These are phyloP conservation scores for Ceriops zippeliana DNA, from an alignment of 345 rosid genomes.

Conservation along the genomic window DNA sequence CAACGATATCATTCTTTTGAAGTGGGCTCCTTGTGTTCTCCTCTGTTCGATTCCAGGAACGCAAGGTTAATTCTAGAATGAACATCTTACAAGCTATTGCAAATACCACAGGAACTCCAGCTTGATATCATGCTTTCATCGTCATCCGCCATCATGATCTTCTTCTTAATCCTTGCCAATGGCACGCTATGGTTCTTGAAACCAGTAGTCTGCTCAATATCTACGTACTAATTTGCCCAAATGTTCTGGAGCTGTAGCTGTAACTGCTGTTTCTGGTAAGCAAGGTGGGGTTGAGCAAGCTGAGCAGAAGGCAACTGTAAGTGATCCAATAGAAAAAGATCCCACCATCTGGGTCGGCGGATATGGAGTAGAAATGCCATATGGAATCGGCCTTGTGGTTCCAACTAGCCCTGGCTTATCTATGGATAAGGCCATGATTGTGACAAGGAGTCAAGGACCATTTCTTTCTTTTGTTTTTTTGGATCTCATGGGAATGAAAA, in stretches of 20 bases:
- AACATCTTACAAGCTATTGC: slow-evolving; percentile 45
- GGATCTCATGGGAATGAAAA: too few species aligned
- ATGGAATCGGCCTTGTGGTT: slow-evolving; percentile 24
- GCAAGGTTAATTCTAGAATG: slow-evolving; percentile 34
- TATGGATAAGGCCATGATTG: slow-evolving; percentile 4
- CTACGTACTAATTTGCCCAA: slow-evolving; percentile 30
- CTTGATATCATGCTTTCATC: slow-evolving; percentile 42
- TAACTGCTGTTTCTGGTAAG: slow-evolving; percentile 27
- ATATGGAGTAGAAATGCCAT: slow-evolving; percentile 21
- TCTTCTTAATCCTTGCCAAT: slow-evolving; percentile 40
- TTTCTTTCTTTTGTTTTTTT: too few species aligned
- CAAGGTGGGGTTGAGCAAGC: slow-evolving; percentile 39
- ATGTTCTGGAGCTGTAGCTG: slow-evolving; percentile 14
- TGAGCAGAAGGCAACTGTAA: slow-evolving; percentile 24
- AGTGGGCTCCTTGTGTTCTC: slow-evolving; percentile 31
- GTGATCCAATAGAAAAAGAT: slow-evolving; percentile 9
- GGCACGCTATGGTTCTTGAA: slow-evolving; percentile 43
- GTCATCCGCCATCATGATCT: slow-evolving; percentile 38
- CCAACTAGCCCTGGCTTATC: slow-evolving; percentile 31
- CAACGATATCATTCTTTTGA: too few species aligned
- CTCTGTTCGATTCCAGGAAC: slow-evolving; percentile 42
- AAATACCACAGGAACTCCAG: slow-evolving; percentile 38
- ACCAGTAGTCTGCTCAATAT: slow-evolving; percentile 31
- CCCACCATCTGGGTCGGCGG: slow-evolving; percentile 32
- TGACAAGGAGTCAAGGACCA: too few species aligned